Evolutionary conservation across 306 rosid species (phyloP).

Genomic region (Mimosa bimucronata): DNA sequence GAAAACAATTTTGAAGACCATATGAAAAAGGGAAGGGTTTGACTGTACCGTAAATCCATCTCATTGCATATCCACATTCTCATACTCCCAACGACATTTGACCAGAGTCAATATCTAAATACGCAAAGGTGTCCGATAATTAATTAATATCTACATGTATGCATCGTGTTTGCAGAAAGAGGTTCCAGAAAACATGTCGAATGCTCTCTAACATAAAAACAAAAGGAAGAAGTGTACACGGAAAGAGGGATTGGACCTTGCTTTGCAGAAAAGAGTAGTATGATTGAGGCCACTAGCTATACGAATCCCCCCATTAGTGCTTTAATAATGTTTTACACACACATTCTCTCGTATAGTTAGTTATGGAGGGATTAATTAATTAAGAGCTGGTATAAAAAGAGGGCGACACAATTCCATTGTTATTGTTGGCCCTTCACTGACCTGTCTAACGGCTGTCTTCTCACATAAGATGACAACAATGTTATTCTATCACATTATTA

Average conservation of each 20-base stretch:
- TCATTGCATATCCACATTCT: not conserved
- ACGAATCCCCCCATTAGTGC: not conserved
- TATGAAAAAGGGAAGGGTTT: not conserved
- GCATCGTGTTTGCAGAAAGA: constrained; percentile 3
- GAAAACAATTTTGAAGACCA: not conserved
- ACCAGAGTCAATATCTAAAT: not conserved
- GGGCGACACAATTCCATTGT: constrained; percentile 31
- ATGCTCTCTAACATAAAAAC: constrained; percentile 36
- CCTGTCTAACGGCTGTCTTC: constrained; percentile 46
- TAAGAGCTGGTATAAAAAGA: not conserved
- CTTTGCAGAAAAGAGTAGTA: constrained; percentile 27
- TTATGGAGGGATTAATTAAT: not conserved
- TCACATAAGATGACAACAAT: constrained; percentile 8
- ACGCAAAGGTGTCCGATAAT: not conserved
- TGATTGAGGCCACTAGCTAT: constrained; percentile 42
- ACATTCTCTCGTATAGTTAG: not conserved
- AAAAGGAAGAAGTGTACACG: not conserved
- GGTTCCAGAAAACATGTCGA: constrained; percentile 15
- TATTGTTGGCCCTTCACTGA: constrained; percentile 35
- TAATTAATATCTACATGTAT: not conserved
- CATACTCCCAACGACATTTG: not conserved
- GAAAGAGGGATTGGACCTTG: not conserved
- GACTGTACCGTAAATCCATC: not conserved
- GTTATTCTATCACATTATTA: constrained; percentile 21
- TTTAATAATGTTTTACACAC: constrained; percentile 1